These are phyloP conservation scores for Lecanicillium sp. DNA, from an alignment of 2,329 filamentous ascomycete species.

Conservation along the genomic window DNA sequence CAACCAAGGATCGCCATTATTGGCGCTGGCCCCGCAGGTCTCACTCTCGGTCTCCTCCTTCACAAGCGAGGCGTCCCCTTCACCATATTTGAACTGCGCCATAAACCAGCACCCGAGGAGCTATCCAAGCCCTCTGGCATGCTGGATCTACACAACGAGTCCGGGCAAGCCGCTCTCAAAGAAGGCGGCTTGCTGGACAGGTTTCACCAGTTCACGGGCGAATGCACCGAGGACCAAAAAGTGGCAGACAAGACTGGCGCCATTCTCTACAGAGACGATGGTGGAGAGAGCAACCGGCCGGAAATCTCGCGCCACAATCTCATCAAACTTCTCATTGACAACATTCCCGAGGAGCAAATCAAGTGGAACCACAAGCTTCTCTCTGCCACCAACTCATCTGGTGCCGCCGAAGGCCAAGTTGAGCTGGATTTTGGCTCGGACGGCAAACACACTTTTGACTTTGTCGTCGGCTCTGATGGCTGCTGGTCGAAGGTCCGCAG, in stretches of 20 bases:
- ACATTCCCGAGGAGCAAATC: conserved; percentile 23
- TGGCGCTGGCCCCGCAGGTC: conserved; percentile 36
- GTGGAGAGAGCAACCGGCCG: conserved; percentile 17
- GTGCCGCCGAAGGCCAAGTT: background rate
- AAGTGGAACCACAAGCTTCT: conserved; percentile 21
- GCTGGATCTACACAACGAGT: conserved; percentile 39
- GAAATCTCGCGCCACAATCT: conserved; percentile 30
- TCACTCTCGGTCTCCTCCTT: conserved; percentile 38
- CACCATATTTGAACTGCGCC: conserved; percentile 27
- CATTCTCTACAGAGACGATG: conserved; percentile 14
- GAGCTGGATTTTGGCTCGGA: conserved; percentile 16
- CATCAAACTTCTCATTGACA: conserved; percentile 22
- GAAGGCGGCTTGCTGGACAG: conserved; percentile 46
- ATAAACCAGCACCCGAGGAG: conserved; percentile 16
- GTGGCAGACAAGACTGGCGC: conserved; percentile 21
- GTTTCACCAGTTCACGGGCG: conserved; percentile 57
- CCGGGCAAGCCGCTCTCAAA: conserved; percentile 34
- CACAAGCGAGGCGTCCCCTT: conserved; percentile 25
- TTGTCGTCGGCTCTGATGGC: conserved; percentile 31
- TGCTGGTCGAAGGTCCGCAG: conserved; percentile 30
- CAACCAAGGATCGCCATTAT: conserved; percentile 31
- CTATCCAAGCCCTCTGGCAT: conserved; percentile 26
- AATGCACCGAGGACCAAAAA: conserved; percentile 31
- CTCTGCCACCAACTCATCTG: conserved; percentile 7
- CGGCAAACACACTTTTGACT: conserved; percentile 20